phyloP scores from a whole-genome alignment of 805 yeast genomes.

The Pachysolen tannophilus region DNA sequence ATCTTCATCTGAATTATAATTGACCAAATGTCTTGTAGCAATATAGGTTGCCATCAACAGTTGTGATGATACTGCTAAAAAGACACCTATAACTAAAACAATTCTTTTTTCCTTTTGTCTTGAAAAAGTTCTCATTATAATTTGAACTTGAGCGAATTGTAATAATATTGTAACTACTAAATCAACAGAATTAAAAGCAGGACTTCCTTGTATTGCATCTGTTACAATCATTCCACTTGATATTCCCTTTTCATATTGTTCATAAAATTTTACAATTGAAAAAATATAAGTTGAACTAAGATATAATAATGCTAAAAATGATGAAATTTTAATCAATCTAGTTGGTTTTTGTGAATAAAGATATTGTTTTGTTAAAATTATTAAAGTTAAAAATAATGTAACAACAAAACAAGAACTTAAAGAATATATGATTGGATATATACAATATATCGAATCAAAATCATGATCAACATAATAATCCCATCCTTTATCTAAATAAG shows the following conservation, averaged over 20 bases:
- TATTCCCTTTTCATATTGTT: conserved; percentile 38
- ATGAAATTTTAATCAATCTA: conserved; percentile 38
- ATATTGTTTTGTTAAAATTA: conserved; percentile 53
- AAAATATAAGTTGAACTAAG: conserved; percentile 41
- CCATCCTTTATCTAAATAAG: conserved; percentile 44
- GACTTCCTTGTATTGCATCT: conserved; percentile 31
- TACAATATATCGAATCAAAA: conserved; percentile 38
- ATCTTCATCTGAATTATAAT: conserved; percentile 20
- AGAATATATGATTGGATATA: conserved; percentile 56
- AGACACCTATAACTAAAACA: conserved; percentile 49
- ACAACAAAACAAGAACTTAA: conserved; percentile 59
- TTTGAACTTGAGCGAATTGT: conserved; percentile 64
- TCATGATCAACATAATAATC: conserved; percentile 23
- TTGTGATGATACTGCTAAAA: conserved; percentile 48
- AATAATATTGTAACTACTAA: conserved; percentile 48
- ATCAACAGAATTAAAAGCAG: conserved; percentile 47
- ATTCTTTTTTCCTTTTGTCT: conserved; percentile 62
- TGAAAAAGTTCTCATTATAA: conserved; percentile 58
- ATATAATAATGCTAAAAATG: conserved; percentile 46
- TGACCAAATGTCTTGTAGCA: conserved; percentile 13
- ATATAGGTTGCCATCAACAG: conserved; percentile 59
- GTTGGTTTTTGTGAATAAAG: conserved; percentile 49
- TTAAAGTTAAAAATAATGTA: conserved; percentile 52
- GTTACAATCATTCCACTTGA: conserved; percentile 37
- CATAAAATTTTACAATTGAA: conserved; percentile 35